Percentiles rank a stretch among this genome's conserved stretches.
These are phyloP conservation scores for Cyclotella atomus DNA, from an alignment of 108 stramenopile species.

Conservation along the genomic window DNA sequence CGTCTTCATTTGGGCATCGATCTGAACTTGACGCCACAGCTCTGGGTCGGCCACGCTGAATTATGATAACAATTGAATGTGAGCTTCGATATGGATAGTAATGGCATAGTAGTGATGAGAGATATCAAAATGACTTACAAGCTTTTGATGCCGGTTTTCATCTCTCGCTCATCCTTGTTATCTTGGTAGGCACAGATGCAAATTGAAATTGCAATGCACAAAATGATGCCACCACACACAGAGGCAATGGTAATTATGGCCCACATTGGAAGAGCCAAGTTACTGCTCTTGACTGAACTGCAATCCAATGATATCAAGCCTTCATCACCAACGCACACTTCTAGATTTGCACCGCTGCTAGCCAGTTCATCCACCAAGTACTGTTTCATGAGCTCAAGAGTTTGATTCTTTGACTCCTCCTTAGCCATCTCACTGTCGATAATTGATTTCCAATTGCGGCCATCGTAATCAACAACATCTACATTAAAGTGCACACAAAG, in stretches of 20 bases:
- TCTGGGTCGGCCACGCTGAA: too few relatives aligned
- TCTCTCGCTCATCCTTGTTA: neutral
- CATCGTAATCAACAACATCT: neutral
- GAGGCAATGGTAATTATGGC: slow-evolving; percentile 14
- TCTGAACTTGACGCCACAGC: too few relatives aligned
- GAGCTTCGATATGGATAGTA: too few relatives aligned
- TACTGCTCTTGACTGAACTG: neutral
- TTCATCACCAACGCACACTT: neutral
- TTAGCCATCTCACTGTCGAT: neutral
- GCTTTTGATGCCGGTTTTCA: neutral
- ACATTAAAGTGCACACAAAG: neutral
- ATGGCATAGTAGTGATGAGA: too few relatives aligned
- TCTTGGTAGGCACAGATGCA: slow-evolving; percentile 6
- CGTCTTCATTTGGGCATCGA: neutral
- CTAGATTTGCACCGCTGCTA: neutral
- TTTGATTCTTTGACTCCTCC: neutral
- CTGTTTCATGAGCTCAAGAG: neutral
- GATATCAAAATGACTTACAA: neutral
- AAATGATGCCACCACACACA: neutral
- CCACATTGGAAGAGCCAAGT: neutral
- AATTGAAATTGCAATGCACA: neutral
- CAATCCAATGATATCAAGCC: neutral
- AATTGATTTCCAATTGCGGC: neutral
- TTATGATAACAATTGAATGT: too few relatives aligned
- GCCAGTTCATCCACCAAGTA: neutral